Percentiles rank a stretch among this genome's conserved stretches.
These are phyloP conservation scores for Xylaria sp. DNA, from an alignment of 2,329 filamentous ascomycete genomes.

Conservation along the genomic window DNA sequence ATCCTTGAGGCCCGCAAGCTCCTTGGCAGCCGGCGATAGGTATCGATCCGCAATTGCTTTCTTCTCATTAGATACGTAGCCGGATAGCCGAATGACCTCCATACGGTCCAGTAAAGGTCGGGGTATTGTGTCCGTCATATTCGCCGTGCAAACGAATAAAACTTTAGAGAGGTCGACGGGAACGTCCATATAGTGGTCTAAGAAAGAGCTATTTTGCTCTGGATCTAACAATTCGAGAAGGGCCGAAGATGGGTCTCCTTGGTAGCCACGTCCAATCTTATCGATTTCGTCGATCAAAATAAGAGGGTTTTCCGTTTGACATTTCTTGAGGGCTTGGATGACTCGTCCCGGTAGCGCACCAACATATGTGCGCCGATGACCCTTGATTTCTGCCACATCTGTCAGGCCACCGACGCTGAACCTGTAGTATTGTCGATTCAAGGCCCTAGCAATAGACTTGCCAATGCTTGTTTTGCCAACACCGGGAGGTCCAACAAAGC, in stretches of 20 bases:
- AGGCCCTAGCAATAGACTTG: slow-evolving; percentile 92
- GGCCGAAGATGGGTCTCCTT: slow-evolving; percentile 94
- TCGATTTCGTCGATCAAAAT: slow-evolving; percentile 97
- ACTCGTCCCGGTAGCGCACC: slow-evolving; percentile 94
- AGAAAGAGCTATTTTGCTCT: slow-evolving; percentile 95
- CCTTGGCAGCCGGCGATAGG: slow-evolving; percentile 91
- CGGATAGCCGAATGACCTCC: slow-evolving; percentile 95
- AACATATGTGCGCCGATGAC: slow-evolving; percentile 93
- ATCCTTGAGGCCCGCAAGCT: slow-evolving; percentile 86
- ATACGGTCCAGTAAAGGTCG: slow-evolving; percentile 92
- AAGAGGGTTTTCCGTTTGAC: slow-evolving; percentile 96
- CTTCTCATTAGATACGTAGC: slow-evolving; percentile 97
- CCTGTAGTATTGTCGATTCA: slow-evolving; percentile 96
- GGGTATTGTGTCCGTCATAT: slow-evolving; percentile 98
- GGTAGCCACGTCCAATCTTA: slow-evolving; percentile 95
- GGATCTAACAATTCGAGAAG: slow-evolving; percentile 92
- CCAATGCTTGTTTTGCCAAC: slow-evolving; percentile 99
- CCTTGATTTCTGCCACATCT: slow-evolving; percentile 98
- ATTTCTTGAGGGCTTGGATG: slow-evolving; percentile 98
- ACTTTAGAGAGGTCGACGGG: slow-evolving; percentile 97
- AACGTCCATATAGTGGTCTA: slow-evolving; percentile 98
- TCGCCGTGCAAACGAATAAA: slow-evolving; percentile 97
- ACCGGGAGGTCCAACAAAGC: slow-evolving; percentile 95
- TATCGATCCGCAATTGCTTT: slow-evolving; percentile 97
- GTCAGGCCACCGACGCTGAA: slow-evolving; percentile 97